These are phyloP conservation scores for Aureobasidium sp. DNA, from an alignment of 2,329 filamentous ascomycete species.

Conservation along the genomic window DNA sequence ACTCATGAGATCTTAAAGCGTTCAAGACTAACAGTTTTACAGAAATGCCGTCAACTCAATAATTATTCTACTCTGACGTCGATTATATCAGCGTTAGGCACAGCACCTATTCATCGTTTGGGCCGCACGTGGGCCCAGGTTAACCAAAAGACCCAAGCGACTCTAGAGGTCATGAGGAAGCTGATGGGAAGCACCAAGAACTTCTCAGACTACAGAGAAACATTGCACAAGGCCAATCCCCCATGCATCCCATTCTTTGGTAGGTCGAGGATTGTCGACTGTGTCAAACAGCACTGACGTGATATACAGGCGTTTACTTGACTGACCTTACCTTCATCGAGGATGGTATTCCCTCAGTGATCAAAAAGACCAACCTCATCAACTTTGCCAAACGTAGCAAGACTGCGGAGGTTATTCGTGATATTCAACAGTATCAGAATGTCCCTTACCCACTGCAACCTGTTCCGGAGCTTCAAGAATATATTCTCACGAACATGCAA, in stretches of 20 bases:
- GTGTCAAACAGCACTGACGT: background rate
- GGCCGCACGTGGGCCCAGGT: conserved; percentile 93
- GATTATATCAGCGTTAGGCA: conserved; percentile 91
- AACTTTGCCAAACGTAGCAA: conserved; percentile 98
- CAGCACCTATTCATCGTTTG: conserved; percentile 87
- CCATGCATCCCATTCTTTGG: conserved; percentile 98
- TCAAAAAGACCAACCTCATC: conserved; percentile 93
- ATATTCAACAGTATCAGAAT: conserved; percentile 98
- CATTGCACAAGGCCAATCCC: conserved; percentile 83
- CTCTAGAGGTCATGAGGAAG: conserved; percentile 82
- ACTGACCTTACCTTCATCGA: conserved; percentile 98
- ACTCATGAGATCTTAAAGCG: background rate
- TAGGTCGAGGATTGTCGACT: conserved; percentile 35
- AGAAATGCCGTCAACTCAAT: conserved; percentile 91
- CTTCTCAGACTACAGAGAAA: conserved; percentile 92
- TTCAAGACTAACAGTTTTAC: conserved; percentile 21
- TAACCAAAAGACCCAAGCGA: conserved; percentile 69
- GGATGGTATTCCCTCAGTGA: conserved; percentile 90
- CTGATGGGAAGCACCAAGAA: conserved; percentile 98
- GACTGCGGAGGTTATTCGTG: conserved; percentile 94
- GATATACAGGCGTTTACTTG: conserved; percentile 72
- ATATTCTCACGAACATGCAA: conserved; percentile 94
- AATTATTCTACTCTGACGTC: conserved; percentile 97
- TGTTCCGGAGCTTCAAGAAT: conserved; percentile 88
- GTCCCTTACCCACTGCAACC: conserved; percentile 88